Base-by-base conservation (phyloP, 78 protist species). In the Cavenderia fasciculata region DNA sequence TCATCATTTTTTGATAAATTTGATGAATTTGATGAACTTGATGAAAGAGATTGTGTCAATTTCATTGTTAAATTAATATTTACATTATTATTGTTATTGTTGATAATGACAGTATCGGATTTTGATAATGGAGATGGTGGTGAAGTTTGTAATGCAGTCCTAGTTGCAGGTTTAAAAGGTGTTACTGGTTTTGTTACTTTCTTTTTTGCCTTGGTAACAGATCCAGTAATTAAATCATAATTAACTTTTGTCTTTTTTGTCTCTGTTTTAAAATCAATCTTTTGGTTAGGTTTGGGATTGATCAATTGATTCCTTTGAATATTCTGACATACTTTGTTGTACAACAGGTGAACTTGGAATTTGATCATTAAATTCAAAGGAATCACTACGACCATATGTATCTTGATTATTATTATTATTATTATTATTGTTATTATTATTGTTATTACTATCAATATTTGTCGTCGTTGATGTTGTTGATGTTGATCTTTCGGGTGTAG, bases 211-310 rank as follows among this genome's bases (percentile, higher is more conserved):
- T 63, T 63, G 2, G 38, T 63, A 12, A 27, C 25, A 19, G 72
- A 63, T 31, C 72, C 72, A 36, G 72, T 63, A 7, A 63, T 27
- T 47, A 63, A 40, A 36, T 63, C 72, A 63, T 63, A 63, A n/a
- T 63, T 63, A 2, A 40, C n/a, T 36, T 47, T 63, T 47, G 33
- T 63, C 47, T 63, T 63, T 5, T 19, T 12, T 34, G 41, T 10
- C 38, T 61, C 38, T n/a, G n/a, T n/a, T n/a, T n/a, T n/a, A n/a
- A n/a, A n/a, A n/a, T n/a, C n/a, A n/a, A n/a, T n/a, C n/a, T n/a
- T n/a, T n/a, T n/a, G n/a, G n/a, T n/a, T n/a, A n/a, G n/a, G n/a
- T n/a, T n/a, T n/a, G n/a, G n/a, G n/a, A n/a, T n/a, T n/a, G n/a
- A n/a, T n/a, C n/a, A n/a, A n/a, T n/a, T n/a, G n/a, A n/a, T n/a